Evolutionary conservation across 2,329 filamentous ascomycete species (phyloP).

Genomic region (Fusarium lyarnte): DNA sequence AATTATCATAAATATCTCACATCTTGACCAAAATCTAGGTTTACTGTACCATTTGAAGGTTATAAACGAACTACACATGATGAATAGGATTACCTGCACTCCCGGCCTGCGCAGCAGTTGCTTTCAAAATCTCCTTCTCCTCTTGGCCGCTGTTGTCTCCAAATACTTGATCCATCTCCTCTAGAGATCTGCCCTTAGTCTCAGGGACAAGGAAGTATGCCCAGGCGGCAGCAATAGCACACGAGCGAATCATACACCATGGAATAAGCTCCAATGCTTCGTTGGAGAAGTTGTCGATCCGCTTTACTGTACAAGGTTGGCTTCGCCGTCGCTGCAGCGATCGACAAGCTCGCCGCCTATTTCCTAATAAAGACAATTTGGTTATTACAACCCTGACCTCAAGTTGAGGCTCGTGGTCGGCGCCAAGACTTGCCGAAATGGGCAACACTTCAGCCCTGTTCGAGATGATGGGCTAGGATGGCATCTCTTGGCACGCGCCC

Average conservation of each 20-base stretch:
- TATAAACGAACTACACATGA: not conserved
- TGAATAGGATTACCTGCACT: not conserved
- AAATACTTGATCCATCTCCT: constrained; percentile 77
- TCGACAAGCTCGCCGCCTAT: not conserved
- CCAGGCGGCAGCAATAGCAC: constrained; percentile 56
- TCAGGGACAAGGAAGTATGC: constrained; percentile 70
- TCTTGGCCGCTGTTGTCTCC: constrained; percentile 35
- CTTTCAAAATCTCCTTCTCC: not conserved
- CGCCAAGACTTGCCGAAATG: not conserved
- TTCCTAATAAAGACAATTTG: not conserved
- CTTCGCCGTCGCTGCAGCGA: not conserved
- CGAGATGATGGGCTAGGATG: not conserved
- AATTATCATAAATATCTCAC: not conserved
- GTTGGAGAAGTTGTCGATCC: not conserved
- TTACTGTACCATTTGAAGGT: not conserved
- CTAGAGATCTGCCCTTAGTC: constrained; percentile 60
- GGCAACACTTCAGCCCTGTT: not conserved
- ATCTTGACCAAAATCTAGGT: not conserved
- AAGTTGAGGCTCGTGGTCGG: not conserved
- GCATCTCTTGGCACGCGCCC: not conserved
- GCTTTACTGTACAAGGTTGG: not conserved
- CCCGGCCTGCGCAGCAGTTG: not conserved
- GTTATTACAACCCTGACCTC: not conserved
- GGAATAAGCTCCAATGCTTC: not conserved
- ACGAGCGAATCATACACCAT: not conserved